phyloP scores from a whole-genome alignment of 192 early-diverging fungal genomes.

The Coemansia erecta region DNA sequence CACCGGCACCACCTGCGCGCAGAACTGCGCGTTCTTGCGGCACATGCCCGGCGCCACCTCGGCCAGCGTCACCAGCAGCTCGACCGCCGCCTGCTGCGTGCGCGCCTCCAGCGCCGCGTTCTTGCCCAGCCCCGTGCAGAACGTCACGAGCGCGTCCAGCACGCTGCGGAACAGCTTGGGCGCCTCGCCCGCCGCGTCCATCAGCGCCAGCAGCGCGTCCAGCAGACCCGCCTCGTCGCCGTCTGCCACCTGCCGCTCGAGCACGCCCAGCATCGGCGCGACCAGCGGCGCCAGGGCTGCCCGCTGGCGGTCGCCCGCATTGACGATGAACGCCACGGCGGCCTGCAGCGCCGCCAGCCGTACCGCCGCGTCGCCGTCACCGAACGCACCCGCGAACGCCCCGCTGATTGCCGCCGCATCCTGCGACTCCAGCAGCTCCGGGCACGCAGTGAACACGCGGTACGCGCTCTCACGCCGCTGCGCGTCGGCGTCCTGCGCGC shows the following conservation, averaged over 20 bases:
- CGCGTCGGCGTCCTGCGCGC: slow-evolving; percentile 69
- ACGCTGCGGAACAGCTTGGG: slow-evolving; percentile 84
- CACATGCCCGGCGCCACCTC: slow-evolving; percentile 88
- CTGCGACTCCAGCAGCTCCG: slow-evolving; percentile 73
- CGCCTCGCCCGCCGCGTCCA: slow-evolving; percentile 81
- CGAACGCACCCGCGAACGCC: slow-evolving; percentile 72
- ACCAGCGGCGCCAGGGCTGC: slow-evolving; percentile 56
- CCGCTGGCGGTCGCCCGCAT: slow-evolving; percentile 59
- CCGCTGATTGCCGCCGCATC: slow-evolving; percentile 66
- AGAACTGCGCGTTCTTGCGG: slow-evolving; percentile 85
- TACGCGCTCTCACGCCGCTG: slow-evolving; percentile 86
- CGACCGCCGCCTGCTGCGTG: slow-evolving; percentile 87
- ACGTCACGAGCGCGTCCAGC: slow-evolving; percentile 69
- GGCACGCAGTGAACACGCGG: slow-evolving; percentile 83
- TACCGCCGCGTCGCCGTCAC: slow-evolving; percentile 64
- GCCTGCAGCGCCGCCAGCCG: slow-evolving; percentile 77
- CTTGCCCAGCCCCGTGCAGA: slow-evolving; percentile 74
- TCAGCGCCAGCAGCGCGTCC: slow-evolving; percentile 72
- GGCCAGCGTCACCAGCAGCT: slow-evolving; percentile 87
- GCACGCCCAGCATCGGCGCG: slow-evolving; percentile 78
- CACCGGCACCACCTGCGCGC: slow-evolving; percentile 75
- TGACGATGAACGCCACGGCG: slow-evolving; percentile 71
- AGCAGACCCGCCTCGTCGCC: slow-evolving; percentile 72
- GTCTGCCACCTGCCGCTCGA: slow-evolving; percentile 66
- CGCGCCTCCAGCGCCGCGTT: slow-evolving; percentile 77